Percentiles rank a stretch among this genome's conserved stretches.
phyloP scores from a whole-genome alignment of 176 grass and related monocot species.

The Puya raimondii region DNA sequence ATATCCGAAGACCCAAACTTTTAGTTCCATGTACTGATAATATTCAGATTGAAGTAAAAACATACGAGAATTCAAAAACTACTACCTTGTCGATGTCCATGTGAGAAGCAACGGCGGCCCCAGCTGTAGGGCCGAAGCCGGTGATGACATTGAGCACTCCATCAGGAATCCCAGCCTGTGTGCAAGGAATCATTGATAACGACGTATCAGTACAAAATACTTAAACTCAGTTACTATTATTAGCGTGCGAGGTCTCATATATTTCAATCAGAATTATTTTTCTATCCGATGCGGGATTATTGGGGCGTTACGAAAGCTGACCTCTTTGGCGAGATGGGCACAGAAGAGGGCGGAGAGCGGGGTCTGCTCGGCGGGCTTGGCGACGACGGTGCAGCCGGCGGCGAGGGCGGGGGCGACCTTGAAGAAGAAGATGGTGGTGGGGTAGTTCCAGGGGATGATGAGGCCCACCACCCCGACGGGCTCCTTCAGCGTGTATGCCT shows the following conservation, averaged over 20 bases:
- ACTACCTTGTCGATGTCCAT: slow-evolving; percentile 74
- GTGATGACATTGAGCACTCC: slow-evolving; percentile 79
- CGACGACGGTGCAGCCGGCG: slow-evolving; percentile 69
- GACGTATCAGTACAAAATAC: too few species aligned
- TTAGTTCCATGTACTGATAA: background rate
- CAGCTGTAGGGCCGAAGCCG: slow-evolving; percentile 54
- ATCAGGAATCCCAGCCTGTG: slow-evolving; percentile 57
- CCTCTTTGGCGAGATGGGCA: slow-evolving; percentile 62
- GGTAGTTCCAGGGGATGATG: slow-evolving; percentile 89
- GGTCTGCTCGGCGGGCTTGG: slow-evolving; percentile 92
- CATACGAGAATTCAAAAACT: background rate
- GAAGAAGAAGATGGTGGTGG: slow-evolving; percentile 70
- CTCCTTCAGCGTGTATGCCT: slow-evolving; percentile 80
- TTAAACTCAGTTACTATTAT: too few species aligned
- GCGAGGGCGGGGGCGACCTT: slow-evolving; percentile 73
- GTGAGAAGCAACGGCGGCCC: slow-evolving; percentile 60
- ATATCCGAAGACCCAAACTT: background rate
- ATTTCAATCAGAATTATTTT: too few species aligned
- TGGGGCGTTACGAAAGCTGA: too few species aligned
- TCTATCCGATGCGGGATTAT: too few species aligned
- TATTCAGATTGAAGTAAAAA: background rate
- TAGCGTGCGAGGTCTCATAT: too few species aligned
- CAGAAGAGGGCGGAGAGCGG: slow-evolving; percentile 62
- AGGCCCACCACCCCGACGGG: slow-evolving; percentile 68
- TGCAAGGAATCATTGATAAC: too few species aligned